Conservation (phyloP, 495 filamentous ascomycete species). For the Penicillium daleae region DNA sequence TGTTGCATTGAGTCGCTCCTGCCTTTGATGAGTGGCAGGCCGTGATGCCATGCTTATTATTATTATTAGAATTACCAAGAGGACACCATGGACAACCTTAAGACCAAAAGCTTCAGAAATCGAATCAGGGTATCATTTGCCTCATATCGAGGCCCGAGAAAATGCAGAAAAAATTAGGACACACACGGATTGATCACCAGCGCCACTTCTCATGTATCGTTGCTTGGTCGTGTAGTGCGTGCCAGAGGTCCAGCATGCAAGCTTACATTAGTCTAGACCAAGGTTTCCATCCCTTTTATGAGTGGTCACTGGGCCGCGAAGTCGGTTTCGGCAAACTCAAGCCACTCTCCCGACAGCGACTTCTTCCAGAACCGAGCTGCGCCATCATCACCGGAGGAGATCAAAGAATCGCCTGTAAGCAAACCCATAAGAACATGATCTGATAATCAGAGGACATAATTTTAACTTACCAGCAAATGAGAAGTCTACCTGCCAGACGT, state of each 20-base stretch:
- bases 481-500: constrained; percentile 55
- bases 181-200: background rate
- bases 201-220: background rate
- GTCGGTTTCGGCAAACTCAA: constrained; percentile 55
- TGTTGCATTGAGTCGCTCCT: constrained; percentile 1
- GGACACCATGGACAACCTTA: background rate
- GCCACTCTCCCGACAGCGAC: constrained; percentile 50
- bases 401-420: constrained; percentile 49
- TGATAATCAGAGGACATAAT: background rate
- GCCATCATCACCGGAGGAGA: constrained; percentile 55
- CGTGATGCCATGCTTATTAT: background rate
- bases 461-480: constrained; percentile 47
- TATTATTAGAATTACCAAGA: background rate
- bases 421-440: constrained; percentile 11
- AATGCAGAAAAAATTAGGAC: background rate
- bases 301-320: constrained; percentile 40
- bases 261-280: background rate
- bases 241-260: background rate
- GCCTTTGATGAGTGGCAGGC: background rate
- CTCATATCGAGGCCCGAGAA: background rate
- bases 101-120: background rate
- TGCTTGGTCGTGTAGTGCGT: background rate
- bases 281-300: background rate
- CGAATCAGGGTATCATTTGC: constrained; percentile 31
- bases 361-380: constrained; percentile 57